Evolutionary conservation across 768 basidiomycete species (phyloP).

Genomic region (Rhizopogon salebrosus): DNA sequence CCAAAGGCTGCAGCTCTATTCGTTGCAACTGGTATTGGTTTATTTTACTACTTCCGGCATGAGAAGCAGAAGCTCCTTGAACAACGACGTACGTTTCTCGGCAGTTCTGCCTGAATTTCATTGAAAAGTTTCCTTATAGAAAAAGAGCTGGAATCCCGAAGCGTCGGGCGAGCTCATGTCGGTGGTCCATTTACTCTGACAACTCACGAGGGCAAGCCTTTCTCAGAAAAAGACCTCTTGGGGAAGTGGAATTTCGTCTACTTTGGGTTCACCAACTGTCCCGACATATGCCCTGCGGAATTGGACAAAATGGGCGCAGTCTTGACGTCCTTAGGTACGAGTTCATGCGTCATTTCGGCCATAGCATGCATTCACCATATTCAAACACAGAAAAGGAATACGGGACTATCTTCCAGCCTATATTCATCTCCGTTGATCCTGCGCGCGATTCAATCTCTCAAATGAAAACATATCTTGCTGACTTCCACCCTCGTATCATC

Average conservation of each 20-base stretch:
- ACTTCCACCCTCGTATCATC: conserved; percentile 88
- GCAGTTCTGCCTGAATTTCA: neutral
- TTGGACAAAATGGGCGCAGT: conserved; percentile 89
- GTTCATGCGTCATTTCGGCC: neutral
- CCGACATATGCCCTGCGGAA: conserved; percentile 98
- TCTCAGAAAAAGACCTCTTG: conserved; percentile 77
- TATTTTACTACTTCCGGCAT: conserved; percentile 83
- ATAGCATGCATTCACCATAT: conserved; percentile 6
- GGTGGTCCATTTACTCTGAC: conserved; percentile 86
- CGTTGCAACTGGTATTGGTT: conserved; percentile 71
- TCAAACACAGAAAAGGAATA: conserved; percentile 53
- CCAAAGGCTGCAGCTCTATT: conserved; percentile 82
- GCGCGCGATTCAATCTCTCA: conserved; percentile 72
- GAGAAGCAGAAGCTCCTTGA: conserved; percentile 80
- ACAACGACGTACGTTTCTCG: conserved; percentile 55
- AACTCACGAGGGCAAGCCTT: conserved; percentile 59
- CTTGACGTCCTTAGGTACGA: conserved; percentile 61
- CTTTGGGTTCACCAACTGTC: conserved; percentile 99
- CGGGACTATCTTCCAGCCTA: conserved; percentile 72
- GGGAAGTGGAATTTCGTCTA: conserved; percentile 92
- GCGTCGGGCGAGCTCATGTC: conserved; percentile 80
- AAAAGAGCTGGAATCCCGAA: conserved; percentile 65
- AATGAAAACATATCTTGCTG: conserved; percentile 61
- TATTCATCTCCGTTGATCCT: conserved; percentile 97
- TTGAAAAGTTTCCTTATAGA: conserved; percentile 35